Base-by-base conservation (phyloP, 2,329 filamentous ascomycete species). In the Thyridium curvatum region DNA sequence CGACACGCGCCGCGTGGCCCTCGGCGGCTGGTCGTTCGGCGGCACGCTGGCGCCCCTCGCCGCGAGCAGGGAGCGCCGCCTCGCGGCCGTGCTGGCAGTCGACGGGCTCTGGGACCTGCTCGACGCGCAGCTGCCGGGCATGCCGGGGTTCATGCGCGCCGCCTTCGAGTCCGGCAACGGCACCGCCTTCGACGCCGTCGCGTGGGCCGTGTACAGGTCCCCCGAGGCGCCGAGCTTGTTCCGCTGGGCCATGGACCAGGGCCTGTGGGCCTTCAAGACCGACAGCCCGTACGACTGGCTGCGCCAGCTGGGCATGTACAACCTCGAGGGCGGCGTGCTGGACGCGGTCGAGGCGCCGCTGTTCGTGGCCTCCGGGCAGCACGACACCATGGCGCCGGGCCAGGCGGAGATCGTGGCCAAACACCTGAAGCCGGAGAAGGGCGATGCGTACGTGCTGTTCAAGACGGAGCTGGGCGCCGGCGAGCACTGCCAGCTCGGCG, bases 1-100 rank as follows among this genome's bases (percentile, higher is more conserved):
- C 4, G 56, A 64, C 38, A 29, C 37, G 12, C 26, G 46, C 48
- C 39, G 57, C 29, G 29, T 69, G 3, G 65, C 46, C 4, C 48
- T 69, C 2, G 33, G 64, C 18, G 67, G 66, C 7, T 47, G 55
- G 34, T 68, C 64, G 2, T 55, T 70, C 29, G 64, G 65, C 3
- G 65, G 64, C 0, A 57, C 53, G 18, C 54, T 70, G 1, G 59
- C 56, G 3, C 47, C 60, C 2, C 59, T 64, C 4, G 66, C 63
- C 2, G 64, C 66, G 1, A 61, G 64, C 1, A 64, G 61, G 41
- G 66, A 71, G 39, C 59, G 52, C 32, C 60, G 66, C 3, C 41
- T 69, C 12, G 49, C 54, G 2, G 66, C 65, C 1, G 48, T 59
- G 5, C 46, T 68, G 31, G 50, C 56, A 17, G 52, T 64, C 14